Percentiles rank a stretch among this genome's conserved stretches.
These are phyloP conservation scores for Piloderma croceum DNA, from an alignment of 768 basidiomycete genomes.

Conservation along the genomic window DNA sequence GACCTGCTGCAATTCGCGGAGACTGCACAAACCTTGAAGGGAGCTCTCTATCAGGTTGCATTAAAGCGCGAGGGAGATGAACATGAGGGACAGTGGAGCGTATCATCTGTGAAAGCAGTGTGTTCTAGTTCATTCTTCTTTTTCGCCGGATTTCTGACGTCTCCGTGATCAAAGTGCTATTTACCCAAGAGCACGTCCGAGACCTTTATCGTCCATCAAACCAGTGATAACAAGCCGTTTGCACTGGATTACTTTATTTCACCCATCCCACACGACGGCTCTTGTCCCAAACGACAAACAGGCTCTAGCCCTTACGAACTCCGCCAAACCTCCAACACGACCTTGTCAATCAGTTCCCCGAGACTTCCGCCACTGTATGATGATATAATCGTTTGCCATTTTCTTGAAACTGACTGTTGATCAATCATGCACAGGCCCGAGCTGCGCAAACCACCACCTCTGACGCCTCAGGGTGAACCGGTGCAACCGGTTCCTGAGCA, in stretches of 20 bases:
- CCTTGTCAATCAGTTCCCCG: too few species aligned
- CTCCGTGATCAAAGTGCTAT: constrained; percentile 49
- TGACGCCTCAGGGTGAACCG: constrained; percentile 40
- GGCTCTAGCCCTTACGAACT: too few species aligned
- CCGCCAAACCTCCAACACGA: too few species aligned
- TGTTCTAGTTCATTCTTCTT: constrained; percentile 15
- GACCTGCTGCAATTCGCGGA: too few species aligned
- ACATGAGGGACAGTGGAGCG: constrained; percentile 10
- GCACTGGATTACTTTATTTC: constrained; percentile 44
- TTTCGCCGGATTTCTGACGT: constrained; percentile 4
- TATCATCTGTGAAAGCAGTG: constrained; percentile 20
- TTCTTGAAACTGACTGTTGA: too few species aligned
- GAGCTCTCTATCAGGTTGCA: constrained; percentile 50
- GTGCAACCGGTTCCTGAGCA: constrained; percentile 40
- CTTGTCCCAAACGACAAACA: constrained; percentile 27
- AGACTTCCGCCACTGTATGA: too few species aligned
- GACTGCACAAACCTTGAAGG: too few species aligned
- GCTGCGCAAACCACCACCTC: constrained; percentile 8
- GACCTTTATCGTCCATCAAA: constrained; percentile 36
- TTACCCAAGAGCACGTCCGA: constrained; percentile 33
- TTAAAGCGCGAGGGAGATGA: constrained; percentile 23
- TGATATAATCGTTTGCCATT: too few species aligned
- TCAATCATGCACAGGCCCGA: too few species aligned
- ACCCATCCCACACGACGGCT: constrained; percentile 39
- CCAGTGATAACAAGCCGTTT: constrained; percentile 31